Evolutionary conservation across 768 basidiomycete species (phyloP).

Genomic region (Boletus huronensis): DNA sequence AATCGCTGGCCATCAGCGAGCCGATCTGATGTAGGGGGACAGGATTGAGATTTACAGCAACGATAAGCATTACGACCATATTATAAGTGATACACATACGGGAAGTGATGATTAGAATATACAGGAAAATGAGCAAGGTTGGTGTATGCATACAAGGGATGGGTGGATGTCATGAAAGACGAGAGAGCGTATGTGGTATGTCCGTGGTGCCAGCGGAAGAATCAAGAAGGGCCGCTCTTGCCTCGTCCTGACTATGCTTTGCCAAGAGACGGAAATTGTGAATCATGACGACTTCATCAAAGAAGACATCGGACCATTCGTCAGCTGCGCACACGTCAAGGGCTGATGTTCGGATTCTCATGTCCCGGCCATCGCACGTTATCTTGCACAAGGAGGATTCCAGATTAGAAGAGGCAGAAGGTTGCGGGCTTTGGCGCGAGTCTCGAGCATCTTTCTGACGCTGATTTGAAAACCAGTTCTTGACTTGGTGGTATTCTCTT

Average conservation of each 20-base stretch:
- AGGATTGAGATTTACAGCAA: slow-evolving; percentile 27
- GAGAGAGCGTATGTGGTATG: slow-evolving; percentile 18
- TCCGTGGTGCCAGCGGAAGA: slow-evolving; percentile 24
- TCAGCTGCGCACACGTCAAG: slow-evolving; percentile 40
- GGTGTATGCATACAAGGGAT: slow-evolving; percentile 30
- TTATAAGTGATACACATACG: slow-evolving; percentile 34
- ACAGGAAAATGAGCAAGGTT: slow-evolving; percentile 29
- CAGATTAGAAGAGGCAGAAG: slow-evolving; percentile 30
- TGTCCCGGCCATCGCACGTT: slow-evolving; percentile 35
- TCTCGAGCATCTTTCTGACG: slow-evolving; percentile 45
- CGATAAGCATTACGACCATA: slow-evolving; percentile 29
- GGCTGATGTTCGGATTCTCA: slow-evolving; percentile 49
- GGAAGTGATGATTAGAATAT: slow-evolving; percentile 32
- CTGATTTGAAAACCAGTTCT: slow-evolving; percentile 68
- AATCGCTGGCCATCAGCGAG: slow-evolving; percentile 13
- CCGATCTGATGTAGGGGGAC: slow-evolving; percentile 20
- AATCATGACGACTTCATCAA: slow-evolving; percentile 60
- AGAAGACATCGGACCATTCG: slow-evolving; percentile 60
- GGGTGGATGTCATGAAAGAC: slow-evolving; percentile 24
- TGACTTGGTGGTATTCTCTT: slow-evolving; percentile 58
- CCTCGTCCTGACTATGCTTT: slow-evolving; percentile 36
- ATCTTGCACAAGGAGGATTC: slow-evolving; percentile 36
- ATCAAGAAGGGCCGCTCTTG: slow-evolving; percentile 27
- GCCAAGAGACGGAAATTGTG: slow-evolving; percentile 45
- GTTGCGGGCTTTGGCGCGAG: slow-evolving; percentile 34